Evolutionary conservation across 192 early-diverging fungal genomes (phyloP).

Genomic region (Haplosporangium gracile): DNA sequence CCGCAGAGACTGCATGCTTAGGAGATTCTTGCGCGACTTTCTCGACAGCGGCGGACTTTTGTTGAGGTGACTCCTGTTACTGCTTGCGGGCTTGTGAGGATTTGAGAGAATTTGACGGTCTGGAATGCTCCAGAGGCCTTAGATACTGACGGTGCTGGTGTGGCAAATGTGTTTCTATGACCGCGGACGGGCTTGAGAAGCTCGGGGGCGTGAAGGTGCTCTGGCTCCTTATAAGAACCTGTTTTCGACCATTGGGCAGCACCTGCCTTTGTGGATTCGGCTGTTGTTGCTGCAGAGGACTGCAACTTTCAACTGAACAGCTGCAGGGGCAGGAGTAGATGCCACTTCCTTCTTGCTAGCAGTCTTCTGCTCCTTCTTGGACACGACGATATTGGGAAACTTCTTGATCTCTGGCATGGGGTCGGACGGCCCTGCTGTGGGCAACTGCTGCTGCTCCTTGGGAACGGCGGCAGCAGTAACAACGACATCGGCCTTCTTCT

Average conservation of each 20-base stretch:
- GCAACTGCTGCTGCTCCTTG: background rate
- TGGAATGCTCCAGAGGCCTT: background rate
- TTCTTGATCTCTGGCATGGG: background rate
- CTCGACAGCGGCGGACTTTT: background rate
- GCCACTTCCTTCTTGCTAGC: background rate
- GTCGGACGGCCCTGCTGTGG: background rate
- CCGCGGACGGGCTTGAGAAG: background rate
- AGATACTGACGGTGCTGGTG: background rate
- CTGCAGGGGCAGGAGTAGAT: background rate
- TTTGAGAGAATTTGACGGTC: background rate
- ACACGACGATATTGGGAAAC: conserved; percentile 11
- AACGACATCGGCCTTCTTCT: background rate
- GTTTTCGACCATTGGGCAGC: background rate
- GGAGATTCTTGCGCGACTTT: background rate
- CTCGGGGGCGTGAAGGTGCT: background rate
- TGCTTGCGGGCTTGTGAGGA: background rate
- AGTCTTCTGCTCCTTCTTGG: background rate
- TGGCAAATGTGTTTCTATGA: background rate
- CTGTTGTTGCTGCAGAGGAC: background rate
- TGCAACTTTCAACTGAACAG: background rate
- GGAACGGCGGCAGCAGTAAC: background rate
- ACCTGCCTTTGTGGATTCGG: background rate
- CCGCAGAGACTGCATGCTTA: background rate
- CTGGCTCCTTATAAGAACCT: background rate
- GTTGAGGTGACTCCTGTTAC: background rate